Evolutionary conservation across 2,329 filamentous ascomycete species (phyloP).

Genomic region (Aspergillus calidoustus): DNA sequence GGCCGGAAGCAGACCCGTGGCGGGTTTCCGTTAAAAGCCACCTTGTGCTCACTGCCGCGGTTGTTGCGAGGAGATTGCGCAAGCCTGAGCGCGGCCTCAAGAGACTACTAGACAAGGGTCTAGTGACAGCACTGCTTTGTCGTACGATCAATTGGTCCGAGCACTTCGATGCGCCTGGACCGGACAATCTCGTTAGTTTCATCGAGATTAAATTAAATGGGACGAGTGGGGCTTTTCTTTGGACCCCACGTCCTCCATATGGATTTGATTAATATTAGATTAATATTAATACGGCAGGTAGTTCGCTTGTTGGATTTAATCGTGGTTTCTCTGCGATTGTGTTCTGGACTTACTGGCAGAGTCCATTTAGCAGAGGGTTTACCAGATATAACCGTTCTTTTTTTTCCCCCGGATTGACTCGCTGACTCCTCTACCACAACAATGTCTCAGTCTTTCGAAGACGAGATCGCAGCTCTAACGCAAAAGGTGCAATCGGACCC

Average conservation of each 20-base stretch:
- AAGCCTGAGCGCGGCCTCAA: not conserved
- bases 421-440: not conserved
- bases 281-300: not conserved
- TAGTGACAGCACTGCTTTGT: not conserved
- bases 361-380: not conserved
- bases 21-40: not conserved
- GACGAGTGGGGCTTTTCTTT: not conserved
- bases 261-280: not conserved
- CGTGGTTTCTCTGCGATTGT: not conserved
- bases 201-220: not conserved
- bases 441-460: not conserved
- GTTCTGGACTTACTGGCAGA: not conserved
- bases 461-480: not conserved
- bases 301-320: not conserved
- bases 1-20: not conserved
- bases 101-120: not conserved
- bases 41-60: too few species aligned
- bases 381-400: not conserved
- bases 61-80: not conserved
- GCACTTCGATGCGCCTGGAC: not conserved
- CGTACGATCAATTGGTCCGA: not conserved
- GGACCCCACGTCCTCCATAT: not conserved
- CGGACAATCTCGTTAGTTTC: not conserved
- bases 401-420: not conserved
- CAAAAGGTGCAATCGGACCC: not conserved